Percentiles rank a stretch among this genome's conserved stretches.
Evolutionary conservation across 768 basidiomycete species (phyloP).

Genomic region (Neoboletus brunneissimus): DNA sequence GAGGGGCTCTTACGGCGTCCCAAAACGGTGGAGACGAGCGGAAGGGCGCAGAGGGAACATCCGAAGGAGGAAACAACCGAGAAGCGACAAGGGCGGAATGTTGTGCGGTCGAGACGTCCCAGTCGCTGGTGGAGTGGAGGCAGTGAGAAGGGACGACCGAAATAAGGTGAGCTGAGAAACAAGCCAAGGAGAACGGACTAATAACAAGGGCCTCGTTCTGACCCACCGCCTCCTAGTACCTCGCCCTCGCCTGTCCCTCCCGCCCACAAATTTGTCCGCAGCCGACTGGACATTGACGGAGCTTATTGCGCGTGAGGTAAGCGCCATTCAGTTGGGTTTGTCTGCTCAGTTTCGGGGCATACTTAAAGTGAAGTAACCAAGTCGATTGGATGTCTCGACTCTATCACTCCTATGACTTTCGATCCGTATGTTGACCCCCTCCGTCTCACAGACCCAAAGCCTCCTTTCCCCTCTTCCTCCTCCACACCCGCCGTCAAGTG

Average conservation of each 20-base stretch:
- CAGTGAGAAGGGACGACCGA: background rate
- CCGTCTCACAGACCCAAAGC: slow-evolving; percentile 12
- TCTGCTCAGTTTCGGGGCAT: slow-evolving; percentile 9
- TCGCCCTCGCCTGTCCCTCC: background rate
- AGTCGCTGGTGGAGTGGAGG: background rate
- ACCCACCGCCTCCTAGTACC: background rate
- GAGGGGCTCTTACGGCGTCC: background rate
- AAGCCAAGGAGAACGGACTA: background rate
- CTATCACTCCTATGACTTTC: slow-evolving; percentile 17
- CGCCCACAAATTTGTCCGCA: background rate
- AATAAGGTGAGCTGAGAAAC: slow-evolving; percentile 1
- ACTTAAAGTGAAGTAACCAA: background rate
- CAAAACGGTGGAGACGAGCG: background rate
- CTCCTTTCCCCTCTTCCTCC: background rate
- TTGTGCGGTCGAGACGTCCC: too few species aligned
- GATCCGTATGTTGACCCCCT: slow-evolving; percentile 22
- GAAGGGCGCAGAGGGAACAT: background rate
- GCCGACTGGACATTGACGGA: background rate
- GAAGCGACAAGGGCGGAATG: background rate
- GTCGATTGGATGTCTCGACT: background rate
- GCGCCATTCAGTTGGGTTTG: background rate
- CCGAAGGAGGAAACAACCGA: background rate
- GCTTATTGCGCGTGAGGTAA: slow-evolving; percentile 17
- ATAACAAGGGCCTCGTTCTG: background rate
- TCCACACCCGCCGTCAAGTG: slow-evolving; percentile 29